Percentiles rank a stretch among this genome's conserved stretches.
Conservation (phyloP, 495 filamentous ascomycete genomes). For the Aspergillus olivimuriae region DNA sequence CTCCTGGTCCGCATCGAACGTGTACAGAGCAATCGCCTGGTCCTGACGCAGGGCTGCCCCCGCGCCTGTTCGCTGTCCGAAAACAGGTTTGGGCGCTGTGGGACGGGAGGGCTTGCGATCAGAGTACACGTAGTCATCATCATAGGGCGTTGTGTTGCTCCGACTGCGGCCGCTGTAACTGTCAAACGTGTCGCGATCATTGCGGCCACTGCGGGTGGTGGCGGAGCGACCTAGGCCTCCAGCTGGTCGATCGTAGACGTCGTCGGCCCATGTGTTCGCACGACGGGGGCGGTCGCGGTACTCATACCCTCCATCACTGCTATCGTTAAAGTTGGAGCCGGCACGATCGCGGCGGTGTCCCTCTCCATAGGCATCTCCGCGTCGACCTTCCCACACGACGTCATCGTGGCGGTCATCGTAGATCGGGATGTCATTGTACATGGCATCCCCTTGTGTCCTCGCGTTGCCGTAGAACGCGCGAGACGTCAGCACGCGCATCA, state of each 20-base stretch:
- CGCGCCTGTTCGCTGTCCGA: slow-evolving; percentile 52
- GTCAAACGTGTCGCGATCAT: slow-evolving; percentile 18
- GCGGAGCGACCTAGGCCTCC: slow-evolving; percentile 45
- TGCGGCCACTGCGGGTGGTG: slow-evolving; percentile 33
- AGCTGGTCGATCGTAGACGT: slow-evolving; percentile 68
- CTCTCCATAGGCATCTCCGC: slow-evolving; percentile 72
- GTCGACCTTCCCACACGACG: slow-evolving; percentile 84
- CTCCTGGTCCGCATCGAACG: slow-evolving; percentile 88
- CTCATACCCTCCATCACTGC: slow-evolving; percentile 49
- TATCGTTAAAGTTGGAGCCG: slow-evolving; percentile 26
- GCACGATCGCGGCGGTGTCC: slow-evolving; percentile 55
- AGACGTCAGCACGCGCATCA: slow-evolving; percentile 78
- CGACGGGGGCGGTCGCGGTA: slow-evolving; percentile 61
- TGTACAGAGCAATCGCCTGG: slow-evolving; percentile 84
- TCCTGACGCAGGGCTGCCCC: slow-evolving; percentile 60
- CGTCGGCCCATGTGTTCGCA: slow-evolving; percentile 81
- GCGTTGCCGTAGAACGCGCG: slow-evolving; percentile 67
- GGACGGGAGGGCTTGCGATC: slow-evolving; percentile 58
- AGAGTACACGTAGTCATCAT: slow-evolving; percentile 55
- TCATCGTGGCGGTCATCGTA: slow-evolving; percentile 87
- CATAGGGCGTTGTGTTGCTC: slow-evolving; percentile 39
- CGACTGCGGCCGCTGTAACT: slow-evolving; percentile 46
- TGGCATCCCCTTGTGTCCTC: slow-evolving; percentile 47
- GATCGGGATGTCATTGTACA: slow-evolving; percentile 93
- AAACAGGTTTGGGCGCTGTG: slow-evolving; percentile 82